Base-by-base conservation (phyloP, 441 rosid species). In the Populus hybrid region DNA sequence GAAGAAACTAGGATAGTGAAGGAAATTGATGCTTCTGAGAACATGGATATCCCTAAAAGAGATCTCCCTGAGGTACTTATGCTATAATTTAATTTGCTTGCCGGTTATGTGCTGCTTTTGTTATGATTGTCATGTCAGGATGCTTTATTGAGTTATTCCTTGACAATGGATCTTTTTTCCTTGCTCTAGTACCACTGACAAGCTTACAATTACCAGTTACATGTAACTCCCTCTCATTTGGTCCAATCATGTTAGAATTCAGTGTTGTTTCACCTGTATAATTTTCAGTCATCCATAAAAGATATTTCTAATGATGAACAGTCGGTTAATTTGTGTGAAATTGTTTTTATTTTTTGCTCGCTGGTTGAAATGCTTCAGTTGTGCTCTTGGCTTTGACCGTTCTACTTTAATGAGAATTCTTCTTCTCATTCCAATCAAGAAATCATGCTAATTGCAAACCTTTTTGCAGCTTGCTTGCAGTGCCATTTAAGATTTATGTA, bases 21-120 rank as follows among this genome's bases (percentile, higher is more conserved):
- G 86, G 87, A 76, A 57, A 59, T 28, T 10, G 72, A 70, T 40
- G 46, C 32, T 57, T 50, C 79, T 59, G 74, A 81, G 78, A 84
- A 84, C 28, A 35, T 75, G 0, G 1, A 66, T 4, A 38, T 46
- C 67, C 79, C 82, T 70, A 84, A 80, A 81, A 82, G 79, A 67
- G 83, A 87, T 76, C 88, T 89, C 50, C 92, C 88, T 6, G 88
- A 90, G 91, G 96, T 92, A 50, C 67, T 59, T 53, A 38, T 57
- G 28, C 35, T 74, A 57, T 70, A 50, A 69, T 21, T 75, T 75
- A 57, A 28, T 71, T 71, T 64, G 69, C 28, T n/a, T 74, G 64
- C 61, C n/a, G 23, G 12, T 79, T 21, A 24, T 69, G 57, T 53
- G 1, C 67, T 66, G 24, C 67, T 59, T 75, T 21, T 20, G 30